Base-by-base conservation (phyloP, 1,284 basidiomycete genomes). In the Agroathelia rolfsii region DNA sequence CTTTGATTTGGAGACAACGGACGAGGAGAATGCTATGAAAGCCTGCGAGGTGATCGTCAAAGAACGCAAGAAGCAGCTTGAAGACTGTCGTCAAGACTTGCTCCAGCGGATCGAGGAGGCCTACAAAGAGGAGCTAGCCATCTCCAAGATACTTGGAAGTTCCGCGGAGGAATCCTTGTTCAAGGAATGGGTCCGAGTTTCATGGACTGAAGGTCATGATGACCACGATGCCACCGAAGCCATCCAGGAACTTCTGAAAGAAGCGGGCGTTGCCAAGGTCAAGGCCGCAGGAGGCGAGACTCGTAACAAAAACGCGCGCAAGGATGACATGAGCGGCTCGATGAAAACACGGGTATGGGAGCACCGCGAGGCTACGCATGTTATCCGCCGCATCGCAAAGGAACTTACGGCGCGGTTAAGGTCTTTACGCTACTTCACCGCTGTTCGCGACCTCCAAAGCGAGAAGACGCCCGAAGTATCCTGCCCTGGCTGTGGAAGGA, bases 1-100 rank as follows among this genome's bases (percentile, higher is more conserved):
- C 53, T 94, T 94, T 55, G 84, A 89, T 49, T 70, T 93, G 24
- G 85, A 93, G 36, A 70, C 76, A 13, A 74, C 70, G 13, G 63
- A n/a, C n/a, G n/a, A 58, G 41, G 65, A 71, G 41, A 76, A 77
- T 40, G 79, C 88, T 1, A 83, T 85, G 71, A 87, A 85, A 50
- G 88, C 88, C 3, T 96, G 90, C 55, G 85, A 94, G 45, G 76
- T 88, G 46, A 94, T 96, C 45, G 81, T 93, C 32, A 57, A 72
- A 37, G 86, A 89, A 44, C 83, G 90, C 30, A 70, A 70, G 33
- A 68, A 66, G 36, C 90, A 95, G 50, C 65, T 89, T 24, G 70
- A 80, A 13, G 76, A 80, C 28, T 94, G 89, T 55, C 80, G 78
- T 47, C 56, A 61, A 2, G 86, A 94, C 36, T 64, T 95, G 13